A percentile compares a stretch with the other conserved stretches of the same genome.
These are phyloP conservation scores for Candida germanica DNA, from an alignment of 805 yeast species.

Conservation along the genomic window DNA sequence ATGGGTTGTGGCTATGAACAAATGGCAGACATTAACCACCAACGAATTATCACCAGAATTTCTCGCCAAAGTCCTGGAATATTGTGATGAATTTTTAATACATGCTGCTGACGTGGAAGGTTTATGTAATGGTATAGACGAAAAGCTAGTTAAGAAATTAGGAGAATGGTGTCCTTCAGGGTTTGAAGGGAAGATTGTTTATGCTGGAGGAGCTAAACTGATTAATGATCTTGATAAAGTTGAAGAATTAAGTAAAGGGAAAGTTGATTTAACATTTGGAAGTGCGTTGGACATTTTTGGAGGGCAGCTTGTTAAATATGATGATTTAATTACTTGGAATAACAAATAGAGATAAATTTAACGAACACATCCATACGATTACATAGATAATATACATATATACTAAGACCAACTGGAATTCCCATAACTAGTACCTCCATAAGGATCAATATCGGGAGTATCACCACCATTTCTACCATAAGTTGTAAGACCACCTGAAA, in stretches of 20 bases:
- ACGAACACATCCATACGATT: not conserved
- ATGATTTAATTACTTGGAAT: conserved; percentile 78
- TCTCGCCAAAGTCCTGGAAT: conserved; percentile 51
- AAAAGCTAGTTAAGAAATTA: conserved; percentile 63
- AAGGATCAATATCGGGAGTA: conserved; percentile 12
- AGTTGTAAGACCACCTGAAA: conserved; percentile 46
- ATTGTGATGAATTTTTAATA: conserved; percentile 82
- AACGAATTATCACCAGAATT: conserved; percentile 53
- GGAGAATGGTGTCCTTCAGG: conserved; percentile 71
- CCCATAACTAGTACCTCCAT: conserved; percentile 38
- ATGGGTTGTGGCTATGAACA: conserved; percentile 97
- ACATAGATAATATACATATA: conserved; percentile 1
- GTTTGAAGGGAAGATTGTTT: conserved; percentile 68
- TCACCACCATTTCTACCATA: conserved; percentile 38
- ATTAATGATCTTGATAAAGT: conserved; percentile 68
- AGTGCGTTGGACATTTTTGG: conserved; percentile 95
- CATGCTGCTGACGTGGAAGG: conserved; percentile 99
- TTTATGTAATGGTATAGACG: conserved; percentile 87
- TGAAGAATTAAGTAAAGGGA: conserved; percentile 64
- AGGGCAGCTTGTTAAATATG: conserved; percentile 73
- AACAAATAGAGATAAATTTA: conserved; percentile 3
- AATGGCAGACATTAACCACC: conserved; percentile 90
- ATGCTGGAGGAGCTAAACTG: conserved; percentile 95
- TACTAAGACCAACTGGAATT: conserved; percentile 28
- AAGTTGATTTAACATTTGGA: conserved; percentile 90